Percentiles rank a stretch among this genome's conserved stretches.
Evolutionary conservation across 2,329 filamentous ascomycete genomes (phyloP).

Genomic region (Epichloe baconii): DNA sequence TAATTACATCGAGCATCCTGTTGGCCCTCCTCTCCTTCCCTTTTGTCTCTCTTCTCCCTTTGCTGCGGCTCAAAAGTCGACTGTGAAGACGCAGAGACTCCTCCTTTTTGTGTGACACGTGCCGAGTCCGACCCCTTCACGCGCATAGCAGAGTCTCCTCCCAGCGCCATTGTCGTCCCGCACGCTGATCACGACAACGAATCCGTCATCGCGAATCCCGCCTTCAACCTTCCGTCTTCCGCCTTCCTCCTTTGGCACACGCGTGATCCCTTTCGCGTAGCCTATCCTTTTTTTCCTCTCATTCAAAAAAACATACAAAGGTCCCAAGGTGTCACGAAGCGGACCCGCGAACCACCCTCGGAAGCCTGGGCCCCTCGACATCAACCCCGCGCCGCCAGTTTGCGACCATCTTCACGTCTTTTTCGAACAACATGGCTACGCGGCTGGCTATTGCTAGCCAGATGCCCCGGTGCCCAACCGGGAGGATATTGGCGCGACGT

Average conservation of each 20-base stretch:
- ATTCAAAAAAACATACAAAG: background rate
- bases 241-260: background rate
- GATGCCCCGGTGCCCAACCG: slow-evolving; percentile 48
- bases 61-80: background rate
- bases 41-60: background rate
- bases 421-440: slow-evolving; percentile 16
- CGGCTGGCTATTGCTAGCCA: slow-evolving; percentile 22
- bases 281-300: background rate
- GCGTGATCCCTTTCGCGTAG: background rate
- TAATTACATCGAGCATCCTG: too few species aligned
- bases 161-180: background rate
- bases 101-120: background rate
- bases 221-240: background rate
- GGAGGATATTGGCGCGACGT: slow-evolving; percentile 46
- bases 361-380: background rate
- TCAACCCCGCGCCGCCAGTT: slow-evolving; percentile 3
- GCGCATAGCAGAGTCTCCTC: background rate
- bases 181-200: background rate
- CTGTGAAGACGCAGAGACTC: background rate
- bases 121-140: background rate
- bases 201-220: background rate
- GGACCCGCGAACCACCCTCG: background rate
- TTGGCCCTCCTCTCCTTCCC: background rate
- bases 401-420: background rate
- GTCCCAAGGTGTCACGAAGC: background rate